A percentile compares a stretch with the other conserved stretches of the same genome.
These are phyloP conservation scores for Pneumocystis canis DNA, from an alignment of 1,139 yeast species.

Conservation along the genomic window DNA sequence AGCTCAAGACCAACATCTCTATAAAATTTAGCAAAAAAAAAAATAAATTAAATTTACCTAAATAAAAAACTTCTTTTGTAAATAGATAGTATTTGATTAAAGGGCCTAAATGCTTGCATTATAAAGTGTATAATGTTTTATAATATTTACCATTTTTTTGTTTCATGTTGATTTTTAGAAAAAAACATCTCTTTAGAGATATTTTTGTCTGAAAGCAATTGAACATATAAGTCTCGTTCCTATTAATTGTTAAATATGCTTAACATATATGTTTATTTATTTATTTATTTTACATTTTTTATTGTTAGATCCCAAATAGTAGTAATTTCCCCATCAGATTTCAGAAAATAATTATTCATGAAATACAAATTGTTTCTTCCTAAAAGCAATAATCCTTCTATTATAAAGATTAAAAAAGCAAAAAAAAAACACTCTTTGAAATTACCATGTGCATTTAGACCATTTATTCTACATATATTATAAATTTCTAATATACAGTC, in stretches of 20 bases:
- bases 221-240: slow-evolving; percentile 52
- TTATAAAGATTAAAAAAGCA: slow-evolving; percentile 9
- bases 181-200: not conserved
- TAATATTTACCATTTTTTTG: slow-evolving; percentile 2
- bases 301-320: slow-evolving; percentile 52
- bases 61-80: slow-evolving; percentile 60
- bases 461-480: slow-evolving; percentile 61
- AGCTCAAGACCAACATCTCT: slow-evolving; percentile 68
- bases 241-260: slow-evolving; percentile 17
- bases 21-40: not conserved
- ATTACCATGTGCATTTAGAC: slow-evolving; percentile 38
- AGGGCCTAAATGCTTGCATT: slow-evolving; percentile 32
- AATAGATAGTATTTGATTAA: slow-evolving; percentile 42
- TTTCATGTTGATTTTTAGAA: not conserved
- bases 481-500: slow-evolving; percentile 57
- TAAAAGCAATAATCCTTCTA: slow-evolving; percentile 56
- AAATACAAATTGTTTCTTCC: slow-evolving; percentile 52
- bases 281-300: not conserved
- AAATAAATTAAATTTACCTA: slow-evolving; percentile 9
- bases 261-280: not conserved
- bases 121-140: slow-evolving; percentile 7
- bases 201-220: slow-evolving; percentile 35
- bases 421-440: not conserved
- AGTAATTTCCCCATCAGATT: slow-evolving; percentile 43
- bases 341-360: slow-evolving; percentile 51